Evolutionary conservation across 495 filamentous ascomycete genomes (phyloP).

Genomic region (Amorphotheca resinae): DNA sequence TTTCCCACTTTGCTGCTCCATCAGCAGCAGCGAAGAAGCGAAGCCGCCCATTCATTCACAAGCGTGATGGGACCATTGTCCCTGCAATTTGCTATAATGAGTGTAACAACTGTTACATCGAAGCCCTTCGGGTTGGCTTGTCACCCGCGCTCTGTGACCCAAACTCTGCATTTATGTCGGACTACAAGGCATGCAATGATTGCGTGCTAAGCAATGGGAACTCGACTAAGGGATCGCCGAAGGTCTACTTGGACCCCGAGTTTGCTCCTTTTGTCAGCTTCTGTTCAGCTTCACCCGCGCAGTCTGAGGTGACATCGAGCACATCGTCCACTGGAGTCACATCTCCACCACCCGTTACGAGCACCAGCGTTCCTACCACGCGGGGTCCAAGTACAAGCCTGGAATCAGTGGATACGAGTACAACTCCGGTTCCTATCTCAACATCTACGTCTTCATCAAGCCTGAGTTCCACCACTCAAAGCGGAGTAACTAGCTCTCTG

Average conservation of each 20-base stretch:
- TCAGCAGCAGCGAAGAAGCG: conserved; percentile 7
- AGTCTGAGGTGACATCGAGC: background rate
- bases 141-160: conserved; percentile 29
- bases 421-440: background rate
- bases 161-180: conserved; percentile 28
- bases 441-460: background rate
- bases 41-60: conserved; percentile 7
- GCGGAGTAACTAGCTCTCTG: background rate
- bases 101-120: conserved; percentile 38
- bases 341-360: background rate
- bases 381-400: background rate
- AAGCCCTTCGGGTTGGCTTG: conserved; percentile 32
- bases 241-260: conserved; percentile 13
- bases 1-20: conserved; percentile 24
- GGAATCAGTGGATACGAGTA: background rate
- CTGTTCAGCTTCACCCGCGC: conserved; percentile 6
- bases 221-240: conserved; percentile 1
- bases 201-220: conserved; percentile 21
- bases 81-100: conserved; percentile 37
- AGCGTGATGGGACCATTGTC: conserved; percentile 26
- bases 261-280: conserved; percentile 17
- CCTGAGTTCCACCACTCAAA: background rate
- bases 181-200: conserved; percentile 26
- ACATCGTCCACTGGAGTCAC: background rate
- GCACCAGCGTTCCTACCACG: background rate